Base-by-base conservation (phyloP, 2,329 filamentous ascomycete species). In the Cercospora sp. region DNA sequence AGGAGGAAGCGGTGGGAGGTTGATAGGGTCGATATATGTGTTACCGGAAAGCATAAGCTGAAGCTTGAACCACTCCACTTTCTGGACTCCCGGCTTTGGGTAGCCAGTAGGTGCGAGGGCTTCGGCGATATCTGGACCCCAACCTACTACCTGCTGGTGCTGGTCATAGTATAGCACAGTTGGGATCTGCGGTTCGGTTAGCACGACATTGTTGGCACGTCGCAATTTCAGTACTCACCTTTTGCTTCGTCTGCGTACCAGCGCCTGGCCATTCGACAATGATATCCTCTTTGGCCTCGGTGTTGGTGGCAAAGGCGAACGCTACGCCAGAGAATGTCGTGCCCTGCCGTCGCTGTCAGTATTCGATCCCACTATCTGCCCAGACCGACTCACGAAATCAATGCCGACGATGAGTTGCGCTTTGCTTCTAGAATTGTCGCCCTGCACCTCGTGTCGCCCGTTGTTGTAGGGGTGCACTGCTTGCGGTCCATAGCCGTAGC, bases 141-240 rank as follows among this genome's bases (percentile, higher is more conserved):
- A 99, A 75, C 95, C 95, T n/a, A 98, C 95, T 60, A 99, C 95
- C 81, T 98, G 97, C 79, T 99, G 95, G 81, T 97, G 97, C 82
- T 98, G 94, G 79, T 99, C 95, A 79, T 99, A 99, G 85, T 99
- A 99, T 69, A 99, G 88, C n/a, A 99, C 95, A 13, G 95, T 98
- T 16, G 95, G 95, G 75, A 99, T 98, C 95, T 97, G 77, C 51
- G 21, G 59, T 61, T 43, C 40, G 16, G 66, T 77, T 51, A 51
- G 67, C 51, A 43, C 30, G 9, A 16, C 59, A 12, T 32, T 43
- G 24, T 63, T 76, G 68, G 59, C 28, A 28, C 24, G 13, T 53
- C 49, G 43, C 58, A 51, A 32, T 6, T 9, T 18, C 10, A 7
- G 18, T 67, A 71, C 72, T 67, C 80, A 97, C 94, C 90, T 99